Percentiles rank a stretch among this genome's conserved stretches.
phyloP scores from a whole-genome alignment of 2,329 filamentous ascomycete species.

The Trichophyton simii region DNA sequence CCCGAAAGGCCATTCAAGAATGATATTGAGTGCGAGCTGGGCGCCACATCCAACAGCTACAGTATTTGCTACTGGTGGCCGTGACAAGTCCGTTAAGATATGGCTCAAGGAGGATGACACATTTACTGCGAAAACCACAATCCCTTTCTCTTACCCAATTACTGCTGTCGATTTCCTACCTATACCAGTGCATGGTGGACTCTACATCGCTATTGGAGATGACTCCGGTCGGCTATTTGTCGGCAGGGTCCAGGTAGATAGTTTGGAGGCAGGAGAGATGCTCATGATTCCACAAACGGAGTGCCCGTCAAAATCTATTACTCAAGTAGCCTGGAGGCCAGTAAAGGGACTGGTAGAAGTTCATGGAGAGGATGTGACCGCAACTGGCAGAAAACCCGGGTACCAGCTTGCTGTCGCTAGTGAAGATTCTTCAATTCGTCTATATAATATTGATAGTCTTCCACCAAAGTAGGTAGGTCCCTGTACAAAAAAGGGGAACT shows the following conservation, averaged over 20 bases:
- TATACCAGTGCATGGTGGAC: conserved; percentile 16
- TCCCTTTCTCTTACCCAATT: conserved; percentile 48
- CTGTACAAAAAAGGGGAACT: not conserved
- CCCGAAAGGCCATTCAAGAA: conserved; percentile 74
- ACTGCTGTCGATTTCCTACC: conserved; percentile 58
- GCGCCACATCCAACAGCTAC: conserved; percentile 39
- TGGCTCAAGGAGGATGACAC: conserved; percentile 41
- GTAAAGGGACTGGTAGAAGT: conserved; percentile 11
- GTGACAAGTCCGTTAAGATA: conserved; percentile 73
- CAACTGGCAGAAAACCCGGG: conserved; percentile 7
- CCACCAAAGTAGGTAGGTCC: conserved; percentile 4
- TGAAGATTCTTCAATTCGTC: conserved; percentile 33
- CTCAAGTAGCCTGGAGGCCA: conserved; percentile 59
- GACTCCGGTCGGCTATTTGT: conserved; percentile 37
- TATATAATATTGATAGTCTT: conserved; percentile 28
- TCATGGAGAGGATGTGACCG: conserved; percentile 12
- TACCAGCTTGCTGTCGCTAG: conserved; percentile 35
- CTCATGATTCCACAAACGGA: conserved; percentile 26
- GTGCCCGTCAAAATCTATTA: conserved; percentile 51
- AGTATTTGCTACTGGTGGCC: conserved; percentile 73
- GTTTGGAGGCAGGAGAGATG: conserved; percentile 19
- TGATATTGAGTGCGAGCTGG: conserved; percentile 88
- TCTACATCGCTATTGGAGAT: conserved; percentile 35
- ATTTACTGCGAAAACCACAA: conserved; percentile 43
- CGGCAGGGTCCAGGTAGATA: conserved; percentile 26